Base-by-base conservation (phyloP, 139 green algal species). In the Desmodesmus armatus region DNA sequence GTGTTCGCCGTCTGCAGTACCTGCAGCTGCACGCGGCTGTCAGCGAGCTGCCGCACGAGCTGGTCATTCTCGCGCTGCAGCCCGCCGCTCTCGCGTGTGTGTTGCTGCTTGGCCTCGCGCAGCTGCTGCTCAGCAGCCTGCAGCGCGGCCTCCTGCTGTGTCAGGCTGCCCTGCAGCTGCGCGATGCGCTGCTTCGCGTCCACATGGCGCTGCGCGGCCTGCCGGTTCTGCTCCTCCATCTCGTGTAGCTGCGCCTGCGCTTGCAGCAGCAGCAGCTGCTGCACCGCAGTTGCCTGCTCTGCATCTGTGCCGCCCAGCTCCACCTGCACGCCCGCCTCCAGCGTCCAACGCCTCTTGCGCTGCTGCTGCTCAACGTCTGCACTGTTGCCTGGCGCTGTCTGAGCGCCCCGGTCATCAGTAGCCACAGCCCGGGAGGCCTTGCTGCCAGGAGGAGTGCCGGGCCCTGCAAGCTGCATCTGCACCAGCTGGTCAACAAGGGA, bases 211-310 rank as follows among this genome's bases (percentile, higher is more conserved):
- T 66, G 37, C 6, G 76, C 76, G 58, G 76, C 76, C 62, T 58
- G 76, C 53, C 39, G 25, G 39, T 82, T 82, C 76, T 82, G 76
- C 55, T 31, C 31, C 76, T 82, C 76, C 76, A 82, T 82, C 37
- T 82, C 76, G 23, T 82, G 76, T 37, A 82, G 76, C 76, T 82
- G 76, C 76, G 71, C 55, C 55, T 82, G 76, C 29, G 76, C 76
- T 39, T 82, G 76, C 37, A 82, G 55, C 55, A 82, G 37, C 40
- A 82, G 55, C 25, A 82, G 55, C 76, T 82, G 76, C 76, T 82
- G 76, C 62, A 82, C 76, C 53, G 76, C 76, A 23, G 55, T 39
- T n/a, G 71, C 71, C 37, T 79, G 71, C 41, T 79, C 71, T n/a
- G n/a, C n/a, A 5, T 40, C 41, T n/a, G 27, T 63, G 17, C 41